Evolutionary conservation across 2,329 filamentous ascomycete species (phyloP).

Genomic region (Sphaerostilbella broomeana): DNA sequence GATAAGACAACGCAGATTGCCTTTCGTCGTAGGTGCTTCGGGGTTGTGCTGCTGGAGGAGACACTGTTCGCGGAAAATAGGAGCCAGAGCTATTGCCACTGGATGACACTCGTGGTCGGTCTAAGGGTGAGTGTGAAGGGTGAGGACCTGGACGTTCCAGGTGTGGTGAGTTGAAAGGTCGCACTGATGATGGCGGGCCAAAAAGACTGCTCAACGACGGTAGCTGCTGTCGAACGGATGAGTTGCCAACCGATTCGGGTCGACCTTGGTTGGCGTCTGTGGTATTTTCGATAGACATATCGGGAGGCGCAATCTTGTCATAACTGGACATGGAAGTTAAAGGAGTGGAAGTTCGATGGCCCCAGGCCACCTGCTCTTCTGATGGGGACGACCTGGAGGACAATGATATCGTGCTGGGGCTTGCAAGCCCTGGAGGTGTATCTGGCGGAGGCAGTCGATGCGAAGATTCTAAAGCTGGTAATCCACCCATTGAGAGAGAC

Average conservation of each 20-base stretch:
- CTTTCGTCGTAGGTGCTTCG: slow-evolving; percentile 43
- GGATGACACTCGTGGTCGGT: slow-evolving; percentile 38
- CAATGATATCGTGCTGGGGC: slow-evolving; percentile 43
- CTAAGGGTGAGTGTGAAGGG: slow-evolving; percentile 39
- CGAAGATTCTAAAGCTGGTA: slow-evolving; percentile 44
- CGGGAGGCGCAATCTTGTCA: slow-evolving; percentile 43
- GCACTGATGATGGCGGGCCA: slow-evolving; percentile 39
- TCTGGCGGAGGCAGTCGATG: slow-evolving; percentile 45
- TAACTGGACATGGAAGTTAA: slow-evolving; percentile 51
- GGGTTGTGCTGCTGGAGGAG: slow-evolving; percentile 35
- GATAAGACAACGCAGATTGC: slow-evolving; percentile 30
- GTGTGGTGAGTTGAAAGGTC: slow-evolving; percentile 39
- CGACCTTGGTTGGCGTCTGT: slow-evolving; percentile 31
- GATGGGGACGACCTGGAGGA: slow-evolving; percentile 37
- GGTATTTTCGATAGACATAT: slow-evolving; percentile 36
- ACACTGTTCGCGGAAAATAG: slow-evolving; percentile 40
- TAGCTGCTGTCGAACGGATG: slow-evolving; percentile 39
- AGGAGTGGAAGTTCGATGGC: slow-evolving; percentile 34
- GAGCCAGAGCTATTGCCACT: slow-evolving; percentile 32
- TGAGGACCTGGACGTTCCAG: slow-evolving; percentile 40
- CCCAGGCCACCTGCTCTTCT: slow-evolving; percentile 41
- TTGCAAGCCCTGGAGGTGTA: slow-evolving; percentile 49
- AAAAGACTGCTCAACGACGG: slow-evolving; percentile 53
- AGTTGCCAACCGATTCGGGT: slow-evolving; percentile 27
- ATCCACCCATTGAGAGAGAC: slow-evolving; percentile 48